Base-by-base conservation (phyloP, 2,329 filamentous ascomycete species). In the Penicillium sumatraense region DNA sequence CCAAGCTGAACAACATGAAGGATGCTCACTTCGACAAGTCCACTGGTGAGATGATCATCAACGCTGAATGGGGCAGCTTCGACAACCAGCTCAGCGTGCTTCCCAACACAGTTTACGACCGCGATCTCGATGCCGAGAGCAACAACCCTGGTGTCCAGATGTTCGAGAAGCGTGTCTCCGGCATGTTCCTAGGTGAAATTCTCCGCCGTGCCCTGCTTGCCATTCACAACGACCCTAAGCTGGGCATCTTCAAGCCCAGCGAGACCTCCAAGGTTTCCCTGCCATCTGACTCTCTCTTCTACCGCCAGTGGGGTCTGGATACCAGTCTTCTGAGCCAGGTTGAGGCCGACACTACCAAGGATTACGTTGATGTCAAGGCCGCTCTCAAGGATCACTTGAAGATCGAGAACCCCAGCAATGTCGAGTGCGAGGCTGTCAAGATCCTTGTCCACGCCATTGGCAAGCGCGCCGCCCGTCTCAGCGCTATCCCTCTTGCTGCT, bases 61-160 rank as follows among this genome's bases (percentile, higher is more conserved):
- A 99, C 78, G 93, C 90, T 1, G 95, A 99, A 78, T 99, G 95
- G 95, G 95, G 95, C 59, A 96, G 91, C 54, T 99, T 99, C 69
- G 95, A 99, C 77, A 98, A 98, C 78, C 85, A 89, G 65, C 86
- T 98, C 62, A 90, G 88, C 64, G 89, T 96, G 18, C 82, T 99
- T 36, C 95, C 93, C 42, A 89, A 87, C 67, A 98, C 93, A 0
- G 79, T 85, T 0, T 98, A 91, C 78, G 95, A 99, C 71, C 78
- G 81, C 47, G 83, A 86, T 54, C 82, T 99, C 21, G 93, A 99
- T 74, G 78, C 80, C 53, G 86, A 88, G 57, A 95, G 89, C 62
- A 86, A 91, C 65, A 98, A 99, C 75, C 93, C 93, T 0, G 95
- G 95, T 23, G 86, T 96, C 58, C 95, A 99, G 72, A 96, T 98